A percentile compares a stretch with the other conserved stretches of the same genome.
Evolutionary conservation across 306 rosid species (phyloP).

Genomic region (Inga leiocalycina): DNA sequence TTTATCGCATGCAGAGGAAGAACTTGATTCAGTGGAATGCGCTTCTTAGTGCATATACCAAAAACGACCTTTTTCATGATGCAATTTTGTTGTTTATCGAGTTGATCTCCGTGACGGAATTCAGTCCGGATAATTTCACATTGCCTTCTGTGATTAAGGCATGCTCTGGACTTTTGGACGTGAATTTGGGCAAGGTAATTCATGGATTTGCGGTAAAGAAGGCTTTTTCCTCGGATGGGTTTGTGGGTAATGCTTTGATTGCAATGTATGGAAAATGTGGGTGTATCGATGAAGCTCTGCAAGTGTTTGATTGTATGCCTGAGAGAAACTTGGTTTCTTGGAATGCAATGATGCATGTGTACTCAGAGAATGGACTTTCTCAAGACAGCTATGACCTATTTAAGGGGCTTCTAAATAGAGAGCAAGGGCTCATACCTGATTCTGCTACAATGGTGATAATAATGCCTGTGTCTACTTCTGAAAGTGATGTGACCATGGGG

Average conservation of each 20-base stretch:
- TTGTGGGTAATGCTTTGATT: conserved; percentile 72
- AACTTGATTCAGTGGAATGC: conserved; percentile 76
- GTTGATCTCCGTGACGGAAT: conserved; percentile 48
- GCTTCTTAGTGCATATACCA: conserved; percentile 63
- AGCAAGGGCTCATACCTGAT: conserved; percentile 60
- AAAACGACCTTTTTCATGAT: conserved; percentile 56
- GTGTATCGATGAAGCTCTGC: conserved; percentile 47
- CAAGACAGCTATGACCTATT: conserved; percentile 46
- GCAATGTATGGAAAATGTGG: conserved; percentile 72
- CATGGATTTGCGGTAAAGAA: conserved; percentile 73
- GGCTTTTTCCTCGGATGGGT: conserved; percentile 53
- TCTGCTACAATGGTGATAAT: conserved; percentile 73
- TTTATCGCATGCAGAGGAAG: conserved; percentile 48
- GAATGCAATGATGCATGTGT: conserved; percentile 70
- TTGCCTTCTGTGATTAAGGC: conserved; percentile 75
- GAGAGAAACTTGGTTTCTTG: conserved; percentile 44
- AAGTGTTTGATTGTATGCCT: conserved; percentile 61
- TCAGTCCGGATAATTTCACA: conserved; percentile 72
- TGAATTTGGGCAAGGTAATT: conserved; percentile 49
- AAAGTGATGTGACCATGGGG: conserved; percentile 56
- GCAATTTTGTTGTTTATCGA: conserved; percentile 50
- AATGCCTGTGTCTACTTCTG: conserved; percentile 62
- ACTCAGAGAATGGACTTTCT: conserved; percentile 56
- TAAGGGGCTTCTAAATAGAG: conserved; percentile 47
- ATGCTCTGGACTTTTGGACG: conserved; percentile 52